Conservation (phyloP, 768 basidiomycete species). For the Lentinula edodes region DNA sequence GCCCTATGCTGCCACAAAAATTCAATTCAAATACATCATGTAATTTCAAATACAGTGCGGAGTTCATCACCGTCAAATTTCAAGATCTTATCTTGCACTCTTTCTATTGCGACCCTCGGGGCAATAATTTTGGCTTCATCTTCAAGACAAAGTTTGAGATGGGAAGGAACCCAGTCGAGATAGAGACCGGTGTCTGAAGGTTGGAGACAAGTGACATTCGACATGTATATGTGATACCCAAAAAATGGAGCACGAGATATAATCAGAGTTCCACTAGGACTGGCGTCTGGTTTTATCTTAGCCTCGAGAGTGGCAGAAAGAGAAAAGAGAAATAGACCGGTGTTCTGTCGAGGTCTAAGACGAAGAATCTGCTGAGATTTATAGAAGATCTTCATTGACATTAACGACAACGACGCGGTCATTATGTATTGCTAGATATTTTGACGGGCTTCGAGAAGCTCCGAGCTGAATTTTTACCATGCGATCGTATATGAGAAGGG, state of each 20-base stretch:
- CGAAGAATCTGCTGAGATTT: neutral
- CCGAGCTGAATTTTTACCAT: constrained; percentile 37
- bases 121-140: neutral
- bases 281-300: constrained; percentile 14
- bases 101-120: too few relatives aligned
- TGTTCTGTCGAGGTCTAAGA: constrained; percentile 15
- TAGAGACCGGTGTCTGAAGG: constrained; percentile 49
- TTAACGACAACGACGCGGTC: constrained; percentile 42
- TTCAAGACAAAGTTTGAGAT: neutral
- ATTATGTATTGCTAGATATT: constrained; percentile 46
- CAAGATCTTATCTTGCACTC: too few relatives aligned
- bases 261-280: constrained; percentile 12
- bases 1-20: too few relatives aligned
- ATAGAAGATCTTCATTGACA: constrained; percentile 22
- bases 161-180: constrained; percentile 34
- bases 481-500: constrained; percentile 23
- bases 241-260: constrained; percentile 26
- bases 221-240: constrained; percentile 21
- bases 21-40: too few relatives aligned
- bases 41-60: too few relatives aligned
- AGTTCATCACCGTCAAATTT: too few relatives aligned
- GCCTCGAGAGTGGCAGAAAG: constrained; percentile 9
- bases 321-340: constrained; percentile 19
- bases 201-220: constrained; percentile 44
- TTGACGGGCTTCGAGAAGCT: constrained; percentile 28